Conservation (phyloP, 2,329 filamentous ascomycete species). For the Fusarium cicatricum region DNA sequence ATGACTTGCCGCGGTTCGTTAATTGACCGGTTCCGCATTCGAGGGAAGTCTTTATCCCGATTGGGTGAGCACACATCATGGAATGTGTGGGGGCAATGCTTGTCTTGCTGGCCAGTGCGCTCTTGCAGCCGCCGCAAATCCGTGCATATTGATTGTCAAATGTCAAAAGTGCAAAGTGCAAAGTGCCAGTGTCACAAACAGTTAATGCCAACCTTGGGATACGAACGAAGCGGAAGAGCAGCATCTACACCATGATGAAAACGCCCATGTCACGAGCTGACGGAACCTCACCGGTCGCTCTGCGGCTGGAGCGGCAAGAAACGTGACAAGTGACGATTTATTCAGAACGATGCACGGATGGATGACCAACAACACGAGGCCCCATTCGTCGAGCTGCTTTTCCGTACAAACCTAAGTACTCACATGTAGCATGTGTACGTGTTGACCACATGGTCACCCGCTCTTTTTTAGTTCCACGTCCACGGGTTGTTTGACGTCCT, state of each 20-base stretch:
- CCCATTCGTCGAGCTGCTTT: no score
- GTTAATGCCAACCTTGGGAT: slow-evolving; percentile 24
- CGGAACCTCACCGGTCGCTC: slow-evolving; percentile 1
- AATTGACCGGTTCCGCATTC: slow-evolving; percentile 9
- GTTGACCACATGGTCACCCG: no score
- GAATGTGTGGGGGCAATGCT: slow-evolving; percentile 25
- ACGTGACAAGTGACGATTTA: slow-evolving; percentile 5
- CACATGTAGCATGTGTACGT: no score
- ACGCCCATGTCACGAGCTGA: background rate
- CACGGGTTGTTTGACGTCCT: slow-evolving; percentile 7
- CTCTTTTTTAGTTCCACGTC: slow-evolving; percentile 18
- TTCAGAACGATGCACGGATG: no score
- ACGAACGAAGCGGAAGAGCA: background rate
- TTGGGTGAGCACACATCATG: background rate
- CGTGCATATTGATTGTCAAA: slow-evolving; percentile 7
- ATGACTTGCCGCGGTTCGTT: background rate
- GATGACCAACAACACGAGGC: no score
- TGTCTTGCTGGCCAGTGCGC: slow-evolving; percentile 3
- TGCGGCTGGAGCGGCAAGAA: slow-evolving; percentile 1
- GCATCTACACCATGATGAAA: slow-evolving; percentile 1
- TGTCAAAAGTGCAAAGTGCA: background rate
- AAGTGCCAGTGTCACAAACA: slow-evolving; percentile 2
- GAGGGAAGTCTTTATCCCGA: slow-evolving; percentile 18
- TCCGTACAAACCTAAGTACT: no score
- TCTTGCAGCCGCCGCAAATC: background rate